These are phyloP conservation scores for Rheum nobile DNA, from an alignment of 148 eudicot genomes.

Conservation along the genomic window DNA sequence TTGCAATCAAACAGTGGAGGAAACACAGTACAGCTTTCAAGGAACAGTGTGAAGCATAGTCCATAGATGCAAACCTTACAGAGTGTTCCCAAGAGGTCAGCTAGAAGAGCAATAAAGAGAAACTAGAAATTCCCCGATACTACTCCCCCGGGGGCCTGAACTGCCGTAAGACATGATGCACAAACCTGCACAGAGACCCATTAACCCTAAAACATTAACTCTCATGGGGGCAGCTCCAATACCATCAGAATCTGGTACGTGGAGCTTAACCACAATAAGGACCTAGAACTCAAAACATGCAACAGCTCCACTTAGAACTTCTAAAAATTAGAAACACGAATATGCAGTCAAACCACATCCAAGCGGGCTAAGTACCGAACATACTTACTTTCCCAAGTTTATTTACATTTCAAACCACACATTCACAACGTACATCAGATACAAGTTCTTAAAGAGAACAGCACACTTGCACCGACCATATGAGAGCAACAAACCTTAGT, in stretches of 20 bases:
- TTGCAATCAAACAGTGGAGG: neutral
- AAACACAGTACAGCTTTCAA: neutral
- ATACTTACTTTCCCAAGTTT: neutral
- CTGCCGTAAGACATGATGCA: neutral
- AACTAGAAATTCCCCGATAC: neutral
- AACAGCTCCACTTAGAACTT: neutral
- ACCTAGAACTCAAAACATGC: neutral
- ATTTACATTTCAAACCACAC: neutral
- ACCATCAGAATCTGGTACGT: neutral
- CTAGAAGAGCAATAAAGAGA: neutral
- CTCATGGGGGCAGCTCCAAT: neutral
- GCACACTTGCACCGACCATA: neutral
- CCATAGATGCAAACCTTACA: neutral
- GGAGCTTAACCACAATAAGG: neutral
- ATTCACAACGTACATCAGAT: neutral
- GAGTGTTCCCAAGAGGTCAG: neutral
- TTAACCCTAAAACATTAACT: neutral
- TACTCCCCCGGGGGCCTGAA: neutral
- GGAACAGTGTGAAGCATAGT: neutral
- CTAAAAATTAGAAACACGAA: neutral
- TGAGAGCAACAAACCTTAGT: neutral
- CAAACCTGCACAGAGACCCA: neutral
- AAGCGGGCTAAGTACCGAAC: neutral
- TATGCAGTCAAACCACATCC: neutral
- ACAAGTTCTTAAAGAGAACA: neutral